A percentile compares a stretch with the other conserved stretches of the same genome.
Conservation (phyloP, 2,329 filamentous ascomycete genomes). For the Exophiala calicioides region DNA sequence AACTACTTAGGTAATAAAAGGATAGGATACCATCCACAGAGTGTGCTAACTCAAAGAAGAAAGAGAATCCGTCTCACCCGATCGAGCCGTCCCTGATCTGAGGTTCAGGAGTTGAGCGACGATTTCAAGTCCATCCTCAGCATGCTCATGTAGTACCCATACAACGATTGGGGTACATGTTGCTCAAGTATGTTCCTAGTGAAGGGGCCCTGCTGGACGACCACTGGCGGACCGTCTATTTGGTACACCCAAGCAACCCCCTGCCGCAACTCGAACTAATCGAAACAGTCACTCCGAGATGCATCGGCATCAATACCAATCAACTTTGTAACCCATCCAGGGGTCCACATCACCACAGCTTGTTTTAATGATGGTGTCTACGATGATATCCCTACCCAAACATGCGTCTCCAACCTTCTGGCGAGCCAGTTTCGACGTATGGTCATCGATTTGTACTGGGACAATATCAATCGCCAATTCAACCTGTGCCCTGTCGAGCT, state of each 20-base stretch:
- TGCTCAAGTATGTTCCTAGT: slow-evolving; percentile 43
- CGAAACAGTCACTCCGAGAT: slow-evolving; percentile 61
- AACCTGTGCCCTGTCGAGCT: slow-evolving; percentile 59
- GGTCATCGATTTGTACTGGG: slow-evolving; percentile 66
- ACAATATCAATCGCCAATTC: slow-evolving; percentile 55
- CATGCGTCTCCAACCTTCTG: slow-evolving; percentile 65
- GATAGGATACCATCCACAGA: too few relatives aligned
- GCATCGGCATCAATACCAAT: slow-evolving; percentile 60
- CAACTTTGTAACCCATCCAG: slow-evolving; percentile 61
- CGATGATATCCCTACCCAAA: slow-evolving; percentile 51
- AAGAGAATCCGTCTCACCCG: too few relatives aligned
- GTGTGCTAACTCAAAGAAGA: too few relatives aligned
- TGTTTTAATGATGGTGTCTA: slow-evolving; percentile 61
- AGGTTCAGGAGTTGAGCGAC: too few relatives aligned
- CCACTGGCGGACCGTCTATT: slow-evolving; percentile 42
- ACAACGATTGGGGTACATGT: slow-evolving; percentile 38
- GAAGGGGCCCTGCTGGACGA: slow-evolving; percentile 38
- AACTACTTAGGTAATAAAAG: too few relatives aligned
- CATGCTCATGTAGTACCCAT: slow-evolving; percentile 2
- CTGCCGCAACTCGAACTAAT: background rate
- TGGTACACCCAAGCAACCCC: slow-evolving; percentile 34
- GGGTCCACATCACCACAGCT: slow-evolving; percentile 57
- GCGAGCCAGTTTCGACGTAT: slow-evolving; percentile 60
- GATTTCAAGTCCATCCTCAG: background rate
- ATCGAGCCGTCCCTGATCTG: too few relatives aligned